These are phyloP conservation scores for Trametes maxima DNA, from an alignment of 768 basidiomycete species.

Conservation along the genomic window DNA sequence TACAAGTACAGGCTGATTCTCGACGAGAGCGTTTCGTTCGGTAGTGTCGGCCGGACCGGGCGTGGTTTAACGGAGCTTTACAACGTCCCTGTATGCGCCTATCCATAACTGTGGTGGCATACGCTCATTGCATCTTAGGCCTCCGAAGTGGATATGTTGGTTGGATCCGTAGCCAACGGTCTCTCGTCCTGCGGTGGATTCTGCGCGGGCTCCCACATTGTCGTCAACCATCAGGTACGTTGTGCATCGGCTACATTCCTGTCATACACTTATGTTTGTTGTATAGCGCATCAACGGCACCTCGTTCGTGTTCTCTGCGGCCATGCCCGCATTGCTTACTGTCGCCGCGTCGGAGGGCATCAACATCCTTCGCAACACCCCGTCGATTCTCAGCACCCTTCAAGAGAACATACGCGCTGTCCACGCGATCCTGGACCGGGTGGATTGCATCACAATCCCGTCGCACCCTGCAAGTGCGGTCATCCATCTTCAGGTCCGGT, in stretches of 20 bases:
- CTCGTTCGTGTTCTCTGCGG: slow-evolving; percentile 94
- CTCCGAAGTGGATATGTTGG: slow-evolving; percentile 89
- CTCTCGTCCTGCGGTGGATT: slow-evolving; percentile 89
- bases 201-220: slow-evolving; percentile 84
- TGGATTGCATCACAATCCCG: slow-evolving; percentile 83
- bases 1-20: slow-evolving; percentile 95
- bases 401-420: slow-evolving; percentile 81
- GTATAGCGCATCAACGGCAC: slow-evolving; percentile 90
- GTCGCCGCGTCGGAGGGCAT: slow-evolving; percentile 89
- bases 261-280: not conserved
- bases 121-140: slow-evolving; percentile 52
- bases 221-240: slow-evolving; percentile 85
- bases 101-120: not conserved
- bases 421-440: slow-evolving; percentile 77
- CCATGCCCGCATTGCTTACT: slow-evolving; percentile 87
- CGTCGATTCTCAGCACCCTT: slow-evolving; percentile 72
- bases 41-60: slow-evolving; percentile 89
- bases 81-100: slow-evolving; percentile 73
- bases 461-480: slow-evolving; percentile 86
- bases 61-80: slow-evolving; percentile 94
- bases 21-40: slow-evolving; percentile 94
- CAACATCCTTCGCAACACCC: slow-evolving; percentile 72
- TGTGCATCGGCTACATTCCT: not conserved
- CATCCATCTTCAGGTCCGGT: slow-evolving; percentile 77
- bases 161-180: slow-evolving; percentile 86